Percentiles rank a stretch among this genome's conserved stretches.
These are phyloP conservation scores for Penicillium verrucosum DNA, from an alignment of 2,329 filamentous ascomycete species.

Conservation along the genomic window DNA sequence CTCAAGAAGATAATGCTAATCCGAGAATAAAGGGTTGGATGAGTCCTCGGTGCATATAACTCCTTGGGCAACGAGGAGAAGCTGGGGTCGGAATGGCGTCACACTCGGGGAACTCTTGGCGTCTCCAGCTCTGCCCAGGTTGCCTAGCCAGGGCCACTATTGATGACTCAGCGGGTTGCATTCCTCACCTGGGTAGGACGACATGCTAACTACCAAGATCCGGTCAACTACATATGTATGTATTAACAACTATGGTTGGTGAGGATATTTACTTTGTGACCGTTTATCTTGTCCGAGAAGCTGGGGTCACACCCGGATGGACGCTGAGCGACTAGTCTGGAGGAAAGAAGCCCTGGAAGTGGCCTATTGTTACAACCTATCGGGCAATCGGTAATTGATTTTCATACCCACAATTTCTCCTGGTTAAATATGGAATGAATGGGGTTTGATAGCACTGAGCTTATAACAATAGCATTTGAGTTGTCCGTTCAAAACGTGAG, in stretches of 20 bases:
- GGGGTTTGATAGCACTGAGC: background rate
- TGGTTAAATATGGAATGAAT: background rate
- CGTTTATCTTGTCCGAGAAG: background rate
- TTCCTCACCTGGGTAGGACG: too few species aligned
- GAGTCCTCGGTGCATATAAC: background rate
- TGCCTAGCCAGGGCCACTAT: background rate
- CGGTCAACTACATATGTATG: too few species aligned
- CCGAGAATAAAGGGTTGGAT: background rate
- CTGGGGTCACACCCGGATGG: background rate
- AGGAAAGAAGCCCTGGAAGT: background rate
- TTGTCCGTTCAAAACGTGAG: too few species aligned
- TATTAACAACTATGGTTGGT: background rate
- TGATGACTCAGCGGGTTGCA: background rate
- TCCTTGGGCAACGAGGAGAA: background rate
- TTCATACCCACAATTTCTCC: background rate
- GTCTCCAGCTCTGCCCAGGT: background rate
- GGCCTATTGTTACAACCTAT: background rate
- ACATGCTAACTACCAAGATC: too few species aligned
- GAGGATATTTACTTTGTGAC: background rate
- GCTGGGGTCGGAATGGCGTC: constrained; percentile 3
- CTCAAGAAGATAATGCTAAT: background rate
- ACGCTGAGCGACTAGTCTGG: background rate
- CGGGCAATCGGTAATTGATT: background rate
- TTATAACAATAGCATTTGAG: too few species aligned
- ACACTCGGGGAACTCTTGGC: background rate